Evolutionary conservation across 352 stramenopile species (phyloP).

Genomic region (Elongisporangium senticosum): DNA sequence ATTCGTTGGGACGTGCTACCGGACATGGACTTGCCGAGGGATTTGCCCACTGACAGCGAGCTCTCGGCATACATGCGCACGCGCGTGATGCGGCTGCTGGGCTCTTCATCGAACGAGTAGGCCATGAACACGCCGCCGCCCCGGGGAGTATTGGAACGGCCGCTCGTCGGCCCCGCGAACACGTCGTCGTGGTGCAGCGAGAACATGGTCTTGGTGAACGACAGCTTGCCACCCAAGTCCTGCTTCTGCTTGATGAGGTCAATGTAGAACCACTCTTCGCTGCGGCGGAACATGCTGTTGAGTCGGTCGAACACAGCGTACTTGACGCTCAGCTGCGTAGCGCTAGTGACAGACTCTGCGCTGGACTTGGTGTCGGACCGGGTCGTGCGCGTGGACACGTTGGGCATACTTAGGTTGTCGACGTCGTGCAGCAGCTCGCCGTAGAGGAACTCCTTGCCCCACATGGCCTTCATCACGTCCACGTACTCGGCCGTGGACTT

Average conservation of each 20-base stretch:
- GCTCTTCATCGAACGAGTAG: slow-evolving; percentile 7
- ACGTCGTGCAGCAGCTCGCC: slow-evolving; percentile 25
- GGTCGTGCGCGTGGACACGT: not conserved
- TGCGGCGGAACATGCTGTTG: slow-evolving; percentile 14
- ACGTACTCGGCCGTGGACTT: slow-evolving; percentile 28
- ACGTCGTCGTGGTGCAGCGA: slow-evolving; percentile 17
- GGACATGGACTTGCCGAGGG: not conserved
- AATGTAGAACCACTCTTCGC: slow-evolving; percentile 26
- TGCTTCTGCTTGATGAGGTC: slow-evolving; percentile 9
- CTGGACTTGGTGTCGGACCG: not conserved
- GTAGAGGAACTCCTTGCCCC: slow-evolving; percentile 24
- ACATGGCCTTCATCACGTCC: slow-evolving; percentile 34
- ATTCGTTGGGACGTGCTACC: slow-evolving; percentile 14
- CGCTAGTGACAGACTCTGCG: not conserved
- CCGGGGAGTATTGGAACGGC: slow-evolving; percentile 16
- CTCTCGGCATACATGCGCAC: slow-evolving; percentile 23
- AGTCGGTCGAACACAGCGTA: slow-evolving; percentile 21
- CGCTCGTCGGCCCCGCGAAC: slow-evolving; percentile 11
- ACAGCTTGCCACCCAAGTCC: not conserved
- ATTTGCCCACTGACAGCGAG: not conserved
- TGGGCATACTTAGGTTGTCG: slow-evolving; percentile 1
- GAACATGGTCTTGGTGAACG: slow-evolving; percentile 19
- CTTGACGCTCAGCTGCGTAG: slow-evolving; percentile 23
- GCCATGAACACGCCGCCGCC: slow-evolving; percentile 30
- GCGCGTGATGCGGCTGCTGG: slow-evolving; percentile 12